Base-by-base conservation (phyloP, 2,329 filamentous ascomycete genomes). In the Colletotrichum siamense region DNA sequence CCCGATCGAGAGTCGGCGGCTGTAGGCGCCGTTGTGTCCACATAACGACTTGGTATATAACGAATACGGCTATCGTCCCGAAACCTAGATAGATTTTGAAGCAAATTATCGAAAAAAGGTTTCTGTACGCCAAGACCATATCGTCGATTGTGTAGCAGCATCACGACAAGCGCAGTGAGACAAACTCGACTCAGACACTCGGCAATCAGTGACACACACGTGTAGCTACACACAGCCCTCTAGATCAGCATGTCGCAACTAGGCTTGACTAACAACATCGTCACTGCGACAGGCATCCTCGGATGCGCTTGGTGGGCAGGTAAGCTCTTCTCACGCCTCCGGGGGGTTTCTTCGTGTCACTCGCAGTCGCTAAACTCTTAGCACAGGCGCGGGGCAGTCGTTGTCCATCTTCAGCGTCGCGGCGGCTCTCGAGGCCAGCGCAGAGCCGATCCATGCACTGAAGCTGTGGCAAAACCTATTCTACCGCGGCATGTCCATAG, bases 401-500 rank as follows among this genome's bases (percentile, higher is more conserved):
- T 71, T 86, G 39, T 86, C 85, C n/a, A 68, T 86, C 15, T 78
- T 84, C 36, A 82, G 82, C 13, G 74, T 86, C 34, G 83, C 86
- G 3, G 81, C 82, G 30, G 73, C 82, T 9, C 59, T 81, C 8
- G 76, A 77, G 22, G 79, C 82, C 26, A 79, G 81, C 63, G 70
- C 81, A 57, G 78, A 81, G 24, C 80, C 84, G 4, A 79, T 82
- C 49, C 76, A 81, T 4, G 79, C 85, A 2, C 81, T 83, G 5
- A 79, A 79, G 36, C 79, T 84, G 64, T 88, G 87, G 87, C 82
- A 83, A 32, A 79, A 80, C 64, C 73, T 87, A 22, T 88, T 82
- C 80, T 79, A 78, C 61, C 82, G 81, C n/a, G 86, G 86, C 64
- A 79, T 83, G 22, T 78, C 79, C 69, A 72, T 82, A 30, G 86